These are phyloP conservation scores for Apiosordaria backusii DNA, from an alignment of 495 filamentous ascomycete genomes.

Conservation along the genomic window DNA sequence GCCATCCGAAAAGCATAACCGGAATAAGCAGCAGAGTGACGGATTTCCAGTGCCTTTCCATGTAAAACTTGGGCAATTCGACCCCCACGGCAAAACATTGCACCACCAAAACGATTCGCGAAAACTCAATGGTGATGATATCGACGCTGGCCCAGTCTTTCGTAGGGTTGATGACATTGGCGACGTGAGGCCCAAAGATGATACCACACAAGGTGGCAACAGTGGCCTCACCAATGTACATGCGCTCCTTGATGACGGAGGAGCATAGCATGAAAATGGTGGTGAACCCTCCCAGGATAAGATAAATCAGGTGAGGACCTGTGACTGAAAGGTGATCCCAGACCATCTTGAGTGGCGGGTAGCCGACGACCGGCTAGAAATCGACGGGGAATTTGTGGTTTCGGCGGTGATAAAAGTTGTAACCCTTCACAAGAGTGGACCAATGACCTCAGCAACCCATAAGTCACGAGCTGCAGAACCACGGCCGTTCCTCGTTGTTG, in stretches of 20 bases:
- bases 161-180: conserved; percentile 78
- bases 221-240: conserved; percentile 98
- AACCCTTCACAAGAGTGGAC: neutral
- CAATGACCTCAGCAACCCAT: neutral
- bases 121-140: conserved; percentile 94
- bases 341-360: conserved; percentile 59
- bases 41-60: conserved; percentile 97
- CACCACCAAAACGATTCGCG: conserved; percentile 93
- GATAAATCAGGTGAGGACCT: conserved; percentile 94
- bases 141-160: conserved; percentile 85
- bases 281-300: conserved; percentile 97
- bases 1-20: conserved; percentile 97
- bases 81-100: conserved; percentile 99
- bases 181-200: conserved; percentile 95
- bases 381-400: neutral
- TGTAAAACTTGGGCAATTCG: conserved; percentile 95
- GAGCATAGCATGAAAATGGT: conserved; percentile 98
- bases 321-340: conserved; percentile 94
- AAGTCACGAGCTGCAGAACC: neutral
- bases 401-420: neutral
- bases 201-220: conserved; percentile 94
- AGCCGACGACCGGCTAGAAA: neutral
- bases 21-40: conserved; percentile 84
- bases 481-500: neutral
- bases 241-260: conserved; percentile 93